Percentiles rank a stretch among this genome's conserved stretches.
Evolutionary conservation across 2,329 filamentous ascomycete genomes (phyloP).

Genomic region (Elsinoe australis): DNA sequence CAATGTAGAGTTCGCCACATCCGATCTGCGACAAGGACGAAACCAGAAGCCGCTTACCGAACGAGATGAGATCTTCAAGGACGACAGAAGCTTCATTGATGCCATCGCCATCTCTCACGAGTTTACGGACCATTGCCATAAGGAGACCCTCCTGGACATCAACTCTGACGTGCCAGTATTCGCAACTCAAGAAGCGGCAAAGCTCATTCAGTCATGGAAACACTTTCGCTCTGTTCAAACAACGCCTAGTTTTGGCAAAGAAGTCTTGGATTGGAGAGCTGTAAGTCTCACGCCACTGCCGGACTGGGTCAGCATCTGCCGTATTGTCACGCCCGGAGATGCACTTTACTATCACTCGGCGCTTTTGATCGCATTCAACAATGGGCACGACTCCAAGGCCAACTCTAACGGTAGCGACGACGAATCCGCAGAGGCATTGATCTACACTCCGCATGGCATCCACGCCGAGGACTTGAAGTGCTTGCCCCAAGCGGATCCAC

Average conservation of each 20-base stretch:
- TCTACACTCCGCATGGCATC: slow-evolving; percentile 60
- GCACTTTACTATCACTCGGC: slow-evolving; percentile 56
- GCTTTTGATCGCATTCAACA: slow-evolving; percentile 50
- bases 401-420: slow-evolving; percentile 27
- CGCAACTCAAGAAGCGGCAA: slow-evolving; percentile 51
- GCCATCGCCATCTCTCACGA: slow-evolving; percentile 56
- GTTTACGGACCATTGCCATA: slow-evolving; percentile 62
- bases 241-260: slow-evolving; percentile 39
- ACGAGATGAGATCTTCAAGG: slow-evolving; percentile 16
- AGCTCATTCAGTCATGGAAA: slow-evolving; percentile 49
- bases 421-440: slow-evolving; percentile 45
- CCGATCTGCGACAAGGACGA: slow-evolving; percentile 22
- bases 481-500: slow-evolving; percentile 39
- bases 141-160: slow-evolving; percentile 52
- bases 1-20: slow-evolving; percentile 41
- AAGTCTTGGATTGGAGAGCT: slow-evolving; percentile 39
- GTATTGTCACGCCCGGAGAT: slow-evolving; percentile 48
- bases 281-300: slow-evolving; percentile 44
- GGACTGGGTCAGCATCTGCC: slow-evolving; percentile 54
- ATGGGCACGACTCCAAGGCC: slow-evolving; percentile 21
- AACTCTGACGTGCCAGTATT: slow-evolving; percentile 50
- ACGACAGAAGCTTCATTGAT: slow-evolving; percentile 44
- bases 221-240: slow-evolving; percentile 52
- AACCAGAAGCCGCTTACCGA: slow-evolving; percentile 18
- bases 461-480: slow-evolving; percentile 36